Percentiles rank a stretch among this genome's conserved stretches.
Conservation (phyloP, 2,329 filamentous ascomycete genomes). For the Clonostachys rhizophaga region DNA sequence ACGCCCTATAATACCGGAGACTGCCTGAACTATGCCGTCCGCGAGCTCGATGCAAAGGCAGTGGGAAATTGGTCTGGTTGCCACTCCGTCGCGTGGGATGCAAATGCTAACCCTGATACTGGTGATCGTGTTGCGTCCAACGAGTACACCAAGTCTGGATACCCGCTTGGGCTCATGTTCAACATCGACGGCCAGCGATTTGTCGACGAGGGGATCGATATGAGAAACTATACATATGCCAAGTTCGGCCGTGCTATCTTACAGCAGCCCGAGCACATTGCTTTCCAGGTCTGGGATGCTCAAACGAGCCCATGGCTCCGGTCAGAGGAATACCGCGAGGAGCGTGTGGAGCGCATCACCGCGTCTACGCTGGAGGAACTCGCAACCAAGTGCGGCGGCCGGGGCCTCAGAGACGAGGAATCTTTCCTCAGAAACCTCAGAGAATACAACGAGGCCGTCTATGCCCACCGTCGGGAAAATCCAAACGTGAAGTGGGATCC, state of each 20-base stretch:
- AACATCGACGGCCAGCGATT: constrained; percentile 56
- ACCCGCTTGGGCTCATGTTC: constrained; percentile 62
- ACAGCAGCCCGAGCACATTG: constrained; percentile 49
- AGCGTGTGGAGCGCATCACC: constrained; percentile 47
- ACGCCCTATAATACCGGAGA: constrained; percentile 63
- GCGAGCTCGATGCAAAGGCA: constrained; percentile 41
- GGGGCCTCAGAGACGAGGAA: constrained; percentile 38
- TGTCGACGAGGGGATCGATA: constrained; percentile 61
- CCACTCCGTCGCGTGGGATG: constrained; percentile 63
- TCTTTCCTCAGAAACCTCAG: constrained; percentile 46
- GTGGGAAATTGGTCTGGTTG: constrained; percentile 61
- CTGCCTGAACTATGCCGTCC: constrained; percentile 45
- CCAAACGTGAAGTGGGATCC: constrained; percentile 48
- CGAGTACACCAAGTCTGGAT: constrained; percentile 65
- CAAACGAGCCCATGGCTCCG: constrained; percentile 46
- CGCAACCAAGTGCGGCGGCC: constrained; percentile 37
- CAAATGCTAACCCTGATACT: constrained; percentile 45
- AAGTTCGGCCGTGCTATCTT: constrained; percentile 60
- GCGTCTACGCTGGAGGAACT: constrained; percentile 49
- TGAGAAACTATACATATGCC: constrained; percentile 65
- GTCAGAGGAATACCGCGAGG: constrained; percentile 56
- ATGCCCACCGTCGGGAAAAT: constrained; percentile 37
- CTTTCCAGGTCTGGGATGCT: constrained; percentile 63
- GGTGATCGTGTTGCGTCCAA: constrained; percentile 59
- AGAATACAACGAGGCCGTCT: constrained; percentile 55